Evolutionary conservation across 1,139 yeast genomes (phyloP), one percentile per base, ranked within the genome.

Genomic region (Pneumocystis oryctolagi): DNA sequence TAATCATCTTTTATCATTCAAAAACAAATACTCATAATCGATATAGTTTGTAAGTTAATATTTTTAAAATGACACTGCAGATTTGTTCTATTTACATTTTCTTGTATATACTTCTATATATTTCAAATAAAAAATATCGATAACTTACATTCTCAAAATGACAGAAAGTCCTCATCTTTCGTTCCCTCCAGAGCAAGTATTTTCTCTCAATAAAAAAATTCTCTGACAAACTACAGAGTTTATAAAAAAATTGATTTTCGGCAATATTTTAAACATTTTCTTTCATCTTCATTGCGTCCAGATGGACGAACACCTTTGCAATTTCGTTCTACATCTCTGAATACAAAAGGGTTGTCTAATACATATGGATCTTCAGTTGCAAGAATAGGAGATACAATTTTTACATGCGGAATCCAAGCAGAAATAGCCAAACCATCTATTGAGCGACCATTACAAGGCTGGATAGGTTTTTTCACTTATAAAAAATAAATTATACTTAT

Each of bases 401-500:
- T 65, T 62, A 60, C 60, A 14, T 65, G 66, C 28, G 64, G 64
- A 9, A 62, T 65, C 28, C 60, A 63, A 40, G 66, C 66, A 30
- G 66, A 65, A 53, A 59, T 63, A 53, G 62, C 66, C 8, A 65
- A 65, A 59, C 66, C 66, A 14, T 56, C 60, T 2, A 62, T 61
- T 16, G 56, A 62, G 12, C 57, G 59, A 12, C 66, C 66, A 12
- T 25, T 35, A 5, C 34, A 31, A n/a, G 66, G 66, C 12, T 65
- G 47, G 59, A 53, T 65, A 25, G 59, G 59, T 57, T 35, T 57
- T 32, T 35, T 57, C 40, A 35, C 8, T 6, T 5, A 57, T 57
- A 20, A 57, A 9, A 34, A 28, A 28, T 39, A 30, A 35, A 57
- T 20, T 20, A 57, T 35, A 30, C 59, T 57, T 25, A 57, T 25